A percentile compares a stretch with the other conserved stretches of the same genome.
Conservation (phyloP, 139 green algal genomes). For the Picochlorum sp. region DNA sequence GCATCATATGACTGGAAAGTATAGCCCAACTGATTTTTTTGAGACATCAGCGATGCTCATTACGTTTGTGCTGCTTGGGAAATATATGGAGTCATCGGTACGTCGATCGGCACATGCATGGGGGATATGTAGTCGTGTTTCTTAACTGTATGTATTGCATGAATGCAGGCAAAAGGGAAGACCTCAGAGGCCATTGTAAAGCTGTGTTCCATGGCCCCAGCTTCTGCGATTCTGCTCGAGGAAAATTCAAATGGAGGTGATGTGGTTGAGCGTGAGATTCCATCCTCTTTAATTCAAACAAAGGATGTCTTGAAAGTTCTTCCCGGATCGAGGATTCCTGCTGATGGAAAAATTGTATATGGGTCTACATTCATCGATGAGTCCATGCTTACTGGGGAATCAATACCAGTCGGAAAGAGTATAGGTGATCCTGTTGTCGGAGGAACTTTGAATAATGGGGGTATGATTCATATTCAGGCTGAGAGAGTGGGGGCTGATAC, state of each 20-base stretch:
- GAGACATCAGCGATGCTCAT: conserved; percentile 96
- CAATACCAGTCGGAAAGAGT: conserved; percentile 61
- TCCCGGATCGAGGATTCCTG: conserved; percentile 70
- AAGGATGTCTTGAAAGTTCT: conserved; percentile 85
- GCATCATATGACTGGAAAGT: conserved; percentile 29
- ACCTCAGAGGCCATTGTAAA: conserved; percentile 75
- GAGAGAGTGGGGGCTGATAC: conserved; percentile 71
- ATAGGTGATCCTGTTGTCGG: conserved; percentile 66
- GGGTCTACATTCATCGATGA: conserved; percentile 86
- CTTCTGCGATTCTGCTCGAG: conserved; percentile 64
- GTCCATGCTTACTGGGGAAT: conserved; percentile 94
- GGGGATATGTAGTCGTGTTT: background rate
- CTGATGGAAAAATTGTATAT: conserved; percentile 74
- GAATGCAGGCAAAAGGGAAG: conserved; percentile 45
- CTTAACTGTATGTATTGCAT: background rate
- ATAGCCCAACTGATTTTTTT: conserved; percentile 88
- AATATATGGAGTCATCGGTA: conserved; percentile 35
- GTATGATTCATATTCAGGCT: conserved; percentile 53
- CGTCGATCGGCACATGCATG: background rate
- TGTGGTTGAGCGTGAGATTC: conserved; percentile 51
- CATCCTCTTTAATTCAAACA: conserved; percentile 70
- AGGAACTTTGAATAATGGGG: conserved; percentile 81
- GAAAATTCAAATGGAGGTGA: conserved; percentile 26
- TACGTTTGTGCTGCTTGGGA: conserved; percentile 89
- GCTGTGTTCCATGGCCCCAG: conserved; percentile 68